These are phyloP conservation scores for Pleurotus ostreatus DNA, from an alignment of 768 basidiomycete species.

Conservation along the genomic window DNA sequence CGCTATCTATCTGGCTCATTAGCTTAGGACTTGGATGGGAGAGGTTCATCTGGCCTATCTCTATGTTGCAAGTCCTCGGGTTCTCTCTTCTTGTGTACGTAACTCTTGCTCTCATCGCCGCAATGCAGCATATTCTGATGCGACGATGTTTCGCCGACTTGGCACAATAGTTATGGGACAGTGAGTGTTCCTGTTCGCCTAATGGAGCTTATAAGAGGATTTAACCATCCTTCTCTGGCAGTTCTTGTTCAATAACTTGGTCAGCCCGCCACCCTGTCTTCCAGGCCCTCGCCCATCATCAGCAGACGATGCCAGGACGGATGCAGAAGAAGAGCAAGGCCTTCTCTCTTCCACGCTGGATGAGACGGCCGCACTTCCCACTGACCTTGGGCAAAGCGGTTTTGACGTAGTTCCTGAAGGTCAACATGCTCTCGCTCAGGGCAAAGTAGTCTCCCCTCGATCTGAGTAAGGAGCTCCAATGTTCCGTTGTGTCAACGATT, in stretches of 20 bases:
- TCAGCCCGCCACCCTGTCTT: conserved; percentile 60
- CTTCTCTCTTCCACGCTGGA: conserved; percentile 53
- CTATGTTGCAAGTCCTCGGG: conserved; percentile 76
- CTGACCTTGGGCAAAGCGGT: conserved; percentile 76
- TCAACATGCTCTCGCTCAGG: conserved; percentile 26
- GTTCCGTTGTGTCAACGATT: no score
- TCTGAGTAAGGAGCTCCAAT: neutral
- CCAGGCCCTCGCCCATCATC: conserved; percentile 38
- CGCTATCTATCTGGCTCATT: conserved; percentile 93
- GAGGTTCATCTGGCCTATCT: conserved; percentile 73
- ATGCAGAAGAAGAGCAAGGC: conserved; percentile 56
- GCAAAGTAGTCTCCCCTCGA: conserved; percentile 12
- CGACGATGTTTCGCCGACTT: conserved; percentile 4
- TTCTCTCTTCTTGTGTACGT: conserved; percentile 89
- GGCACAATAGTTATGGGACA: conserved; percentile 72
- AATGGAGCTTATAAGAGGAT: conserved; percentile 9
- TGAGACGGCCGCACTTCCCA: conserved; percentile 80
- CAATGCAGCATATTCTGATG: conserved; percentile 2
- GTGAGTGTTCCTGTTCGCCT: conserved; percentile 33
- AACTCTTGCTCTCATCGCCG: conserved; percentile 5
- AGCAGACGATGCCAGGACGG: conserved; percentile 30
- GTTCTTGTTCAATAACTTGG: conserved; percentile 90
- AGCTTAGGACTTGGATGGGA: conserved; percentile 92
- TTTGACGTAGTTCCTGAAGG: conserved; percentile 74
- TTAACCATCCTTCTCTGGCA: conserved; percentile 23